Base-by-base conservation (phyloP, 2,329 filamentous ascomycete species). In the Ceratocystis huliohia region DNA sequence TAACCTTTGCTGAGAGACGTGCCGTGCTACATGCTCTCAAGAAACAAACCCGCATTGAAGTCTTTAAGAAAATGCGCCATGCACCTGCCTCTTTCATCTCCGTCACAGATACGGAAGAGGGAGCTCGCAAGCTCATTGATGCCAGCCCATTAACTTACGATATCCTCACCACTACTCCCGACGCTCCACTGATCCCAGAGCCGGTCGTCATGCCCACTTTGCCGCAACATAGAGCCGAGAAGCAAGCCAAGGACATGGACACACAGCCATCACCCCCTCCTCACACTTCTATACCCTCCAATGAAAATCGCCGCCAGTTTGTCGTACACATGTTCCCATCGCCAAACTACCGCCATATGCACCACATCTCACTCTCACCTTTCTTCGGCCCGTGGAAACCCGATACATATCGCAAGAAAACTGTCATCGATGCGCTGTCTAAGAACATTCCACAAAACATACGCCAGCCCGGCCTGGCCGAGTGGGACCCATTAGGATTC, bases 11-110 rank as follows among this genome's bases (percentile, higher is more conserved):
- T 37, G 81, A 85, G 73, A 79, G 82, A 5, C 80, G 82, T 28
- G 81, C 81, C 6, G 76, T 85, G 22, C 74, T 85, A 44, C 78
- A 79, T 56, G 76, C 79, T 33, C 74, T 85, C 25, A 78, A 82
- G 73, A 75, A 76, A 65, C 75, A 80, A 69, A 80, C 79, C 66
- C 73, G 75, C 1, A 76, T 84, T 57, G 80, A 84, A 50, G 74
- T 79, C 45, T 85, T 85, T 72, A 81, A 78, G 73, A 78, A 76
- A 72, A 73, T 80, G 45, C 73, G 76, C 59, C 76, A 79, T 56
- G 74, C 80, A 61, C 74, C 77, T 30, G 76, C 77, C 25, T 78
- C 79, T 25, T 84, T 83, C 71, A 73, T 84, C 50, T 79, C 78
- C 13, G 74, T 84, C 28, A 77, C 81, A 20, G 75, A 74, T 61